Evolutionary conservation across 2,329 filamentous ascomycete species (phyloP), one percentile per base, ranked within the genome.

Genomic region (Triangularia verruculosa): DNA sequence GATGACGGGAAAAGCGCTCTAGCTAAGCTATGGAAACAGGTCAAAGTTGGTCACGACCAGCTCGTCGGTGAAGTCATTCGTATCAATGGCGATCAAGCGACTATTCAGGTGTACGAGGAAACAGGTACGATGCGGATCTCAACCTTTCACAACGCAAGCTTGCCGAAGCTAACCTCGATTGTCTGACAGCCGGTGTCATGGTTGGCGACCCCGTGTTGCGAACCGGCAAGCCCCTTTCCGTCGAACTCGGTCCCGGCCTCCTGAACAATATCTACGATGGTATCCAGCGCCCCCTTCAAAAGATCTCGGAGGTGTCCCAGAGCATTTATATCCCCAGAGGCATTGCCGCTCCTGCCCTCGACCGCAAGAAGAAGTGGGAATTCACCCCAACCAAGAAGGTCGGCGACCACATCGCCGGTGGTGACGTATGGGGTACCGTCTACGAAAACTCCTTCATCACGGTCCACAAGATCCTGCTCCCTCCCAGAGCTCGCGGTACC

Each of bases 261-360:
- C 92, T 99, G 86, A 94, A 98, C 81, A 97, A 95, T 70, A 99
- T 99, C 78, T 99, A 98, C 84, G 95, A 99, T 78, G 95, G 95
- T 82, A 99, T 99, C 74, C 95, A 99, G 79, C 89, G 95, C 75
- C 95, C 95, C 58, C 88, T 99, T 72, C 89, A 89, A 79, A 88
- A 86, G 70, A 99, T 99, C 73, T 83, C 92, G 71, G 82, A 89
- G 47, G 79, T 85, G 57, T 88, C 93, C 59, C 82, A 92, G 74
- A 93, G 91, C 78, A 99, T 99, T 78, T 99, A 99, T 79, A 99
- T 99, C 69, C 95, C 95, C 73, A 92, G 95, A 72, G 95, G 95
- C 78, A 94, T 99, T 75, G 80, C 91, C 63, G 86, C 93, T 32
- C 92, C 94, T 59, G 89, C 93, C 54, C 86, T 99, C 75, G 90